Base-by-base conservation (phyloP, 257 asterid species). In the Forsythia suspensa region DNA sequence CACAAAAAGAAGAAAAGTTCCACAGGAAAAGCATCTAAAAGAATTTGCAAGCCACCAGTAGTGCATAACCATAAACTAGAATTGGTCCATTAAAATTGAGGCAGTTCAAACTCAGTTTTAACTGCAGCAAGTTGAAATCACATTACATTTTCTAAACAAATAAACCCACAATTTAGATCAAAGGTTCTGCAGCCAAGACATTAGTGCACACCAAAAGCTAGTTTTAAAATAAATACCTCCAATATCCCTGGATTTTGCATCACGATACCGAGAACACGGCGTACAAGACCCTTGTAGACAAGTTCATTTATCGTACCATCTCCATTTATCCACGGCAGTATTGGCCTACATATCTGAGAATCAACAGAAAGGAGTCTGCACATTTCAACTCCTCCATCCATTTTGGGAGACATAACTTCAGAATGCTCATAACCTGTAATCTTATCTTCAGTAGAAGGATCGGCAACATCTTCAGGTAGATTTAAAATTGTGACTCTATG, bases 171-270 rank as follows among this genome's bases (percentile, higher is more conserved):
- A 48, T 67, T 40, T 39, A 69, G 51, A 79, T 21, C 21, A 11
- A n/a, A 41, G 43, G 80, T 44, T 63, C 15, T 46, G 41, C 75
- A 48, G 75, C 36, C 70, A 10, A 34, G 73, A 68, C 46, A n/a
- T 43, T 40, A 68, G 37, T 37, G 72, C 29, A 77, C 21, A 52
- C 48, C 39, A 75, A 71, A 71, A 46, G 51, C 74, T 66, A 37
- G 48, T 77, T 18, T 15, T 20, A 40, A 80, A 66, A 78, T 66
- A 41, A 66, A 81, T 78, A 95, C 99, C 94, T 93, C 96, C 55
- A 91, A 77, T 78, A 92, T 93, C 84, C 97, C 99, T 18, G 99
- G 99, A 87, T 92, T 90, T 87, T 92, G 97, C 98, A 95, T 85
- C 81, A 93, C 91, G 39, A 95, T 82, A 79, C 96, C 92, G 78